Evolutionary conservation across 768 basidiomycete genomes (phyloP).

Genomic region (Lactarius trivialis): DNA sequence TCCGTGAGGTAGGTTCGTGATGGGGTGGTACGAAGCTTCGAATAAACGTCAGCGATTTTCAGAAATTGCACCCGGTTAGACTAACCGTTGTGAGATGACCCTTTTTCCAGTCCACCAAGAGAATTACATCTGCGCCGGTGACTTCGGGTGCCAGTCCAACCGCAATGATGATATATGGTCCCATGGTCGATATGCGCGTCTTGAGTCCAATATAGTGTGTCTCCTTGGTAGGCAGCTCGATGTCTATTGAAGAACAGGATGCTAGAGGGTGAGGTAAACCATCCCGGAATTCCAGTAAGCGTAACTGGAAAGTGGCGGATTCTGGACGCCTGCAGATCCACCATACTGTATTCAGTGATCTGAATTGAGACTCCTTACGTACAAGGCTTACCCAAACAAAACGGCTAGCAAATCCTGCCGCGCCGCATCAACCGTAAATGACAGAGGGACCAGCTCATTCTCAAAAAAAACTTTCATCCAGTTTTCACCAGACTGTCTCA

Average conservation of each 20-base stretch:
- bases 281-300: background rate
- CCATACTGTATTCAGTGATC: background rate
- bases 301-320: constrained; percentile 5
- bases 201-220: background rate
- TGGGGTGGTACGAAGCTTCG: background rate
- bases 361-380: background rate
- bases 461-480: constrained; percentile 3
- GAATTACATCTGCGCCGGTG: background rate
- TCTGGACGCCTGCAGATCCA: background rate
- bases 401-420: background rate
- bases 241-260: background rate
- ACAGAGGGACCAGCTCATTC: background rate
- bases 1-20: constrained; percentile 3
- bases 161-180: background rate
- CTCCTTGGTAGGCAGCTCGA: background rate
- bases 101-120: constrained; percentile 5
- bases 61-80: background rate
- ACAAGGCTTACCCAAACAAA: background rate
- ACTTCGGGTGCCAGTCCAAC: background rate
- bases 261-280: constrained; percentile 1
- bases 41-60: background rate
- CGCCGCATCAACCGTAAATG: background rate
- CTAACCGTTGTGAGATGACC: background rate
- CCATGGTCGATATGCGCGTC: background rate
- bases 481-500: background rate